Base-by-base conservation (phyloP, 305 asterid species). In the Stenogyne calaminthoides region DNA sequence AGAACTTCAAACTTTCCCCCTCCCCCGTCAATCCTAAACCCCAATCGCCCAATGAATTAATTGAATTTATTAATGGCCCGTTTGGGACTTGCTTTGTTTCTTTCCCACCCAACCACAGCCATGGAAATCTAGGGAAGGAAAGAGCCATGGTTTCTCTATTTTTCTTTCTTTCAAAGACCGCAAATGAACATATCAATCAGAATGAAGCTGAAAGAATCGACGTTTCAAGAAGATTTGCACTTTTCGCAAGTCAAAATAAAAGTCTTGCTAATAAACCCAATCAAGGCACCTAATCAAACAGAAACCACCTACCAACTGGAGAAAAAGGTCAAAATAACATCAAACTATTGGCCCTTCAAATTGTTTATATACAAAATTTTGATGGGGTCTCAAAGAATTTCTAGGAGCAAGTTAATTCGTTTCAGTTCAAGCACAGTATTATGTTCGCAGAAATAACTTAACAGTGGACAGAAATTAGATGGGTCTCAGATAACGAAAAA, bases 91-190 rank as follows among this genome's bases (percentile, higher is more conserved):
- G 84, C 75, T 88, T 96, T 73, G 89, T 91, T 76, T 89, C 97
- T 79, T 89, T 93, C 79, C 89, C 91, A 34, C 88, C 88, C 88
- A 91, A 79, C 96, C 87, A 86, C 82, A 86, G 80, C 93, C 94
- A 91, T 22, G 97, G 84, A 32, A 93, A 73, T 81, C 88, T 86
- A 78, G 96, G 83, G 80, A 89, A 86, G 64, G 97, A 87, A 73
- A 89, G 87, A 70, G 94, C 91, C 97, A 92, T 92, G 67, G 56
- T 55, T 72, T 34, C 9, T 71, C 46, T 29, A 25, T 39, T 37
- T 32, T 44, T 11, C 52, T 67, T n/a, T 37, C 39, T 46, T 34
- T 46, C 77, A 67, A 37, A 66, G 34, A 37, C 36, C 29, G 63
- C 57, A 40, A 46, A 72, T 56, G 37, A 37, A 20, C 61, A 46